Evolutionary conservation across 345 rosid species (phyloP), one percentile per base, ranked within the genome.

Genomic region (Linum trigynum): DNA sequence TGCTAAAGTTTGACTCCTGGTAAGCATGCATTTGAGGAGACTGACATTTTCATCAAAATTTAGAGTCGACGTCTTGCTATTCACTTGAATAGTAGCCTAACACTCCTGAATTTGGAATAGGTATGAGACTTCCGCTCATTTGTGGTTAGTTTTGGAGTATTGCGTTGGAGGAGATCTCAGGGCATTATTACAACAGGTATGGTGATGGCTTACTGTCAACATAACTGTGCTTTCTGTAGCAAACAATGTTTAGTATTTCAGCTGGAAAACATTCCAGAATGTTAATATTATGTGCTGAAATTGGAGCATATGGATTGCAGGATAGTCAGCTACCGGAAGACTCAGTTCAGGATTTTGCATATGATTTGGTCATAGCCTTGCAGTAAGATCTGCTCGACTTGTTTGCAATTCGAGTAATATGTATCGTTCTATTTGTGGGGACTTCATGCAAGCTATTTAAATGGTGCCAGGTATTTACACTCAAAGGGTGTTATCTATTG

Each of bases 111-210:
- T 58, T 14, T 69, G 56, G 39, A 56, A 70, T 57, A 94, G 97
- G 97, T 90, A 91, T 57, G 99, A 94, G 81, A 91, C 99, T 57
- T 84, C 97, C 42, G 91, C 96, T 45, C 99, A 95, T 75, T 76
- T 95, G 86, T 95, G 99, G 97, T 79, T 95, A 71, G 95, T 95
- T 77, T 74, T 95, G 85, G 99, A 95, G 70, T 95, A 87, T 71
- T 91, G 97, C 39, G 96, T 91, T 56, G 96, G 99, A 15, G 97
- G 99, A 72, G 95, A 95, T 80, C 85, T 95, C 45, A 83, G 83
- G 87, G 78, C 85, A 61, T 80, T 95, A 71, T 61, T 91, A 74
- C 84, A 84, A 62, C 97, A 95, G 97, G 99, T 95, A 23, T 23
- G 84, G 8, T 5, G 15, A 58, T 12, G 40, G 39, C 35, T 62